Evolutionary conservation across 768 basidiomycete genomes (phyloP), one percentile per base, ranked within the genome.

Genomic region (Russula olivacea): DNA sequence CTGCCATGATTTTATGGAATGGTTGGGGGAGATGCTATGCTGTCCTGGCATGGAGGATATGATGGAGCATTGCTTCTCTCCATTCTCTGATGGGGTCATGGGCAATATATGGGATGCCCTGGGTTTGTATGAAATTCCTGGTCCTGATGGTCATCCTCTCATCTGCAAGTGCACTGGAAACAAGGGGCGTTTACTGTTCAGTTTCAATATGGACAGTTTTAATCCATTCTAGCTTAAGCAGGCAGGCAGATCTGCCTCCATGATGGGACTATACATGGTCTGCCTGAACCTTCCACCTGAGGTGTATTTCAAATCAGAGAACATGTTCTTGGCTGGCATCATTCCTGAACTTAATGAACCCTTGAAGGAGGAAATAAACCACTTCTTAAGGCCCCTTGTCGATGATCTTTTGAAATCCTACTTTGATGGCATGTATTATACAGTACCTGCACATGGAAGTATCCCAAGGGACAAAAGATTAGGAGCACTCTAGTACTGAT

Each of bases 261-360:
- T 66, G 30, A 72, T 73, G 2, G 68, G 68, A 2, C 70, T 79
- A 3, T 74, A 71, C 19, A 61, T 78, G 50, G 69, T 71, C 3
- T 76, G 73, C 61, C 58, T 77, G 7, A 79, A 79, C 64, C 70
- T 79, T 0, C 77, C 77, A 0, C 70, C 69, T 0, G 64, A 74
- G 15, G 58, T 74, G 1, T 65, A 70, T 2, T 78, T 76, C 61
- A 71, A 72, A 11, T 66, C 67, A 0, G 72, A 79, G 64, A 79
- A 80, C 59, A 73, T 80, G 68, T 80, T 72, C 61, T 69, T 80
- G 0, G 76, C 72, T 2, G 77, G 74, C 0, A 65, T 81, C 57
- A 76, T 79, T 28, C 77, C 78, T 4, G 77, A 79, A 0, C 80
- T 79, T 0, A 64, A 71, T 0, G 72, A 76, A 49, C 78, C 79